Percentiles rank a stretch among this genome's conserved stretches.
phyloP scores from a whole-genome alignment of 73 alveolate species.

The Halteria grandinella region DNA sequence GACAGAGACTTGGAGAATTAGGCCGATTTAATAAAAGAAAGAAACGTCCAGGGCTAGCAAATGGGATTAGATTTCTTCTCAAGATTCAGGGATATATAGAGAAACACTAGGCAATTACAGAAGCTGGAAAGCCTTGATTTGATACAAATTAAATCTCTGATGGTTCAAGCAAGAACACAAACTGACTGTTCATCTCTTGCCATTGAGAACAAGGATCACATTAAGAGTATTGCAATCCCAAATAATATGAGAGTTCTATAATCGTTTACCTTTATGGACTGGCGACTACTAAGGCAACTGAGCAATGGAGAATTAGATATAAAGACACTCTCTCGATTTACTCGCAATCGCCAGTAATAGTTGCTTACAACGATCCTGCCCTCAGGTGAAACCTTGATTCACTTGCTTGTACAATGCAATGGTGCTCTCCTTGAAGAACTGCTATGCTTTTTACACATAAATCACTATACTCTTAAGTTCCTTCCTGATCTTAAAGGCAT shows the following conservation, averaged over 20 bases:
- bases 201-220: no score
- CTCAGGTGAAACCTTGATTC: not conserved
- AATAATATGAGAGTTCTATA: not conserved
- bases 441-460: not conserved
- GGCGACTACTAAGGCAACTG: not conserved
- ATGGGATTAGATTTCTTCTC: no score
- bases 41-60: no score
- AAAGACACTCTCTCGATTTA: not conserved
- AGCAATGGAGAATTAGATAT: not conserved
- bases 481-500: not conserved
- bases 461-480: not conserved
- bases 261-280: not conserved
- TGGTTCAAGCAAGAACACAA: no score
- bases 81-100: no score
- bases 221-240: no score
- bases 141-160: no score
- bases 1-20: no score
- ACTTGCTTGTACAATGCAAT: not conserved
- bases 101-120: no score
- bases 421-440: not conserved
- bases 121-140: no score
- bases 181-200: no score
- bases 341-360: not conserved
- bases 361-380: not conserved
- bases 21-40: no score